phyloP scores from a whole-genome alignment of 352 stramenopile species.

The Globisporangium camurandrum region DNA sequence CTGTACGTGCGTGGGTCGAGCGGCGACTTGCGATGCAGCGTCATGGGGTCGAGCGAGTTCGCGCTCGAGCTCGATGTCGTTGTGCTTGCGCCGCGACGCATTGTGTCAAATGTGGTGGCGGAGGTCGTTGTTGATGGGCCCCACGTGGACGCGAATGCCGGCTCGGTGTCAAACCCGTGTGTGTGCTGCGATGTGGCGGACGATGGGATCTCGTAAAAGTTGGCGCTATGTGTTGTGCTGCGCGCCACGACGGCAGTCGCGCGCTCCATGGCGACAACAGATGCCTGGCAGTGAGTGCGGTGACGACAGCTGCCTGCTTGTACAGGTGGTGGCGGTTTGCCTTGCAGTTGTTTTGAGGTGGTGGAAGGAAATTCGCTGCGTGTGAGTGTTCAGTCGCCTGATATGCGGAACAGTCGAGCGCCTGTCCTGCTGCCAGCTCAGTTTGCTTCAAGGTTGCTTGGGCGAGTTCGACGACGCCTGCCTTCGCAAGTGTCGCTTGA shows the following conservation, averaged over 20 bases:
- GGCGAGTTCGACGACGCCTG: too few species aligned
- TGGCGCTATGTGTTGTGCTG: slow-evolving; percentile 46
- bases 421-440: too few species aligned
- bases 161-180: too few species aligned
- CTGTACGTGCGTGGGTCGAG: slow-evolving; percentile 1
- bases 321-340: too few species aligned
- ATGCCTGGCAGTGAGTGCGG: too few species aligned
- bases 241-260: slow-evolving; percentile 42
- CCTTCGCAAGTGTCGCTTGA: too few species aligned
- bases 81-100: slow-evolving; percentile 29
- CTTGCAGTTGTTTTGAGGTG: neutral
- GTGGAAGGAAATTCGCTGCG: neutral
- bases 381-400: too few species aligned
- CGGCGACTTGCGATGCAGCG: slow-evolving; percentile 18
- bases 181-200: too few species aligned
- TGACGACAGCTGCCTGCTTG: too few species aligned
- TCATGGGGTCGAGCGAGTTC: slow-evolving; percentile 29
- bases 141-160: slow-evolving; percentile 13
- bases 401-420: too few species aligned
- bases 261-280: slow-evolving; percentile 28
- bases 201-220: slow-evolving; percentile 57
- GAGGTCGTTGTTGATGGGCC: slow-evolving; percentile 14
- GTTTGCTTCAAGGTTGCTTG: too few species aligned
- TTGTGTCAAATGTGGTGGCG: slow-evolving; percentile 10
- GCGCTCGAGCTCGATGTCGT: too few species aligned